Evolutionary conservation across 148 eudicot species (phyloP).

Genomic region (Rhododendron henanense): DNA sequence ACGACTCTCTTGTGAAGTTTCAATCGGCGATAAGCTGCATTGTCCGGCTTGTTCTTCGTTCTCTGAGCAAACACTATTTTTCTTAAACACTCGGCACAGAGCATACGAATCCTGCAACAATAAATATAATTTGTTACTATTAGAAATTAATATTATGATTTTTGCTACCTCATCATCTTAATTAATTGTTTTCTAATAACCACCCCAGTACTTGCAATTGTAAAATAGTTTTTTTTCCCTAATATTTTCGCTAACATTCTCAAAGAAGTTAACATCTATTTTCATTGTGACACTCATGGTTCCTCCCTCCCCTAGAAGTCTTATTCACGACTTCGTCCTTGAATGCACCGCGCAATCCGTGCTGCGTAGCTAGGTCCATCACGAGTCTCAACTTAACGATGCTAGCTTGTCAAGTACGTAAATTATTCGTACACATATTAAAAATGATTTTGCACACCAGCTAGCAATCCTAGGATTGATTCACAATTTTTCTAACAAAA

Average conservation of each 20-base stretch:
- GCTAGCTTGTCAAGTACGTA: background rate
- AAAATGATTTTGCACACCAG: no score
- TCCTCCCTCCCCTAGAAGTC: background rate
- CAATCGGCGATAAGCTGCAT: slow-evolving; percentile 16
- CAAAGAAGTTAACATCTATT: background rate
- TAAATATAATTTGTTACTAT: no score
- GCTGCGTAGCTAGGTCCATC: background rate
- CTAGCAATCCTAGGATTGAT: no score
- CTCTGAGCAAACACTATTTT: slow-evolving; percentile 52
- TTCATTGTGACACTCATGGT: background rate
- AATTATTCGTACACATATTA: background rate
- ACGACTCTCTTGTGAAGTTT: slow-evolving; percentile 13
- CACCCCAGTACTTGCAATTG: background rate
- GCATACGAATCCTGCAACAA: slow-evolving; percentile 58
- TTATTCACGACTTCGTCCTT: background rate
- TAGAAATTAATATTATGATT: no score
- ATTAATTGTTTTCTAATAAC: background rate
- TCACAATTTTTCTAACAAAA: background rate
- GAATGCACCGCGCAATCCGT: background rate
- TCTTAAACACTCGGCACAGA: slow-evolving; percentile 72
- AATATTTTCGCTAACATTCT: no score
- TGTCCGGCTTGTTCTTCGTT: slow-evolving; percentile 38
- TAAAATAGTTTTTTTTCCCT: no score
- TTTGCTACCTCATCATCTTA: no score
- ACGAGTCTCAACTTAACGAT: background rate